Evolutionary conservation across 345 rosid species (phyloP), one percentile per base, ranked within the genome.

Genomic region (Salix udensis): DNA sequence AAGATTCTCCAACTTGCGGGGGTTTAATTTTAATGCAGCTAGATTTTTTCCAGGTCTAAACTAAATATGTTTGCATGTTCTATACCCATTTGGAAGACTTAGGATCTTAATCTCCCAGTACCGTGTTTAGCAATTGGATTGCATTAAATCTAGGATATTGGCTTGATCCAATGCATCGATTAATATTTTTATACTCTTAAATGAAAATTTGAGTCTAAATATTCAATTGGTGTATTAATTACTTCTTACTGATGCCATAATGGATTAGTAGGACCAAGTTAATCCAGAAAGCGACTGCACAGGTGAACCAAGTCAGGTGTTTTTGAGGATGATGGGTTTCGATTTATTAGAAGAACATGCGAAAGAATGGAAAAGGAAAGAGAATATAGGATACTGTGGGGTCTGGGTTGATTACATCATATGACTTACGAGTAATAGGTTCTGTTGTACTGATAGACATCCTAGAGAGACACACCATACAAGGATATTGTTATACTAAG

Each of bases 231-330:
- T 65, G 19, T 16, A 0, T 66, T 13, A 21, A 11, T 13, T 1
- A 67, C 31, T 26, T 40, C 71, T 72, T 72, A 37, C 58, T 23
- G 39, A 46, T 31, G 61, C 60, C 37, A 82, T 77, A 48, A 60
- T 79, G 77, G 73, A 81, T 83, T 76, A 76, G 71, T 68, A 6
- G 4, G 80, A 30, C 73, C 74, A 71, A 81, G 91, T 88, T 90
- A 82, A 76, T 70, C 74, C 58, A 70, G 89, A 84, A 48, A 83
- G 70, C 15, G 78, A 76, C 28, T n/a, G 4, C 11, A n/a, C 85
- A 1, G 72, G 85, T 85, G 85, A 81, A 85, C 86, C 62, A 74
- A 71, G 88, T 87, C 83, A 81, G 81, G 53, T 67, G 48, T 30
- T 55, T 74, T 19, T 71, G n/a, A n/a, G n/a, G n/a, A n/a, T n/a